Evolutionary conservation across 306 rosid genomes (phyloP).

Genomic region (Carpinus viminea): DNA sequence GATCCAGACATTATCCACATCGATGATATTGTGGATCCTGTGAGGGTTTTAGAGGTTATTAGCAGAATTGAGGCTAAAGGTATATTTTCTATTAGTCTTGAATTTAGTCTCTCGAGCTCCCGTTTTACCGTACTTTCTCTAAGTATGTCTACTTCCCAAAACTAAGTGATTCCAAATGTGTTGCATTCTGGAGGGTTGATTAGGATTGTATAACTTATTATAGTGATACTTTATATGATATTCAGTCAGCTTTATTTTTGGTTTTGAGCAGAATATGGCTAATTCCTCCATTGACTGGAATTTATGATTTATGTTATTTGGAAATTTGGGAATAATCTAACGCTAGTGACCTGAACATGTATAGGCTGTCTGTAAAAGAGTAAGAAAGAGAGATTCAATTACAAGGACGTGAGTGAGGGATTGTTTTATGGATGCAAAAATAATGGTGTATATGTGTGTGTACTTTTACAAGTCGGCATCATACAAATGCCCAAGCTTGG

Average conservation of each 20-base stretch:
- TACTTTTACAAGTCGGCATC: neutral
- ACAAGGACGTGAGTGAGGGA: neutral
- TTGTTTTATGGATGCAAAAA: neutral
- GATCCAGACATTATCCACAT: constrained; percentile 95
- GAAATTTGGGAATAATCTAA: neutral
- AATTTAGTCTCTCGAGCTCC: neutral
- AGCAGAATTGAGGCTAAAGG: constrained; percentile 86
- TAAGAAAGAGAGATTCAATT: neutral
- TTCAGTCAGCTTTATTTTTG: neutral
- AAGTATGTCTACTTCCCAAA: neutral
- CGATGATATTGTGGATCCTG: constrained; percentile 94
- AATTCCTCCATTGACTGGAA: neutral
- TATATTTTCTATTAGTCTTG: constrained; percentile 22
- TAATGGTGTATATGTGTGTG: neutral
- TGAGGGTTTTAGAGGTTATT: constrained; percentile 88
- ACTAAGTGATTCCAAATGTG: neutral
- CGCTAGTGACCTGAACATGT: neutral
- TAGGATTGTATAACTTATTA: neutral
- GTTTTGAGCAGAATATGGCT: neutral
- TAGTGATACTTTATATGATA: neutral
- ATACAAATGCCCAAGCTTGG: neutral
- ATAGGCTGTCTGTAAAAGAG: neutral
- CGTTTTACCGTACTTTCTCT: too few relatives aligned
- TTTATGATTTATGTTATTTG: neutral
- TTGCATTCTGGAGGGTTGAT: neutral